These are phyloP conservation scores for Rubus parviflorus DNA, from an alignment of 306 rosid genomes.

Conservation along the genomic window DNA sequence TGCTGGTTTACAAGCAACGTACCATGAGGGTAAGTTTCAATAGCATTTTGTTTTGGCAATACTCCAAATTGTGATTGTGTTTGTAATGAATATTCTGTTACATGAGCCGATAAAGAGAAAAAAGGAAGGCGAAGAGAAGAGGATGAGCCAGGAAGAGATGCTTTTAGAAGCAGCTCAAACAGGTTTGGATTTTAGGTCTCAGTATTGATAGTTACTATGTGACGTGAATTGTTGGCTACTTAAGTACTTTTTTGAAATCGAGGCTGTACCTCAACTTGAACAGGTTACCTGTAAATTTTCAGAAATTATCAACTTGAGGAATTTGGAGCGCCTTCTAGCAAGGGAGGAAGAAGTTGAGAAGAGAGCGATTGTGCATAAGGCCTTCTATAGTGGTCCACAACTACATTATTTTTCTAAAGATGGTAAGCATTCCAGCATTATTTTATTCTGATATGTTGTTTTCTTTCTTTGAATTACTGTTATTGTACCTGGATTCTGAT, in stretches of 20 bases:
- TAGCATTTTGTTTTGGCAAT: neutral
- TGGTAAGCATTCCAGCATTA: slow-evolving; percentile 38
- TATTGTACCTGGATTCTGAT: neutral
- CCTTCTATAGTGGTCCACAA: slow-evolving; percentile 75
- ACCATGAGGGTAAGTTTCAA: slow-evolving; percentile 63
- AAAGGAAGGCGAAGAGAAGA: slow-evolving; percentile 94
- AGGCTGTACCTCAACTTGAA: slow-evolving; percentile 14
- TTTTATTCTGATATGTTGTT: neutral
- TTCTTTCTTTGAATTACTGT: neutral
- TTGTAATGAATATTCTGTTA: slow-evolving; percentile 8
- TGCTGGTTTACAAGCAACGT: slow-evolving; percentile 81
- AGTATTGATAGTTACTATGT: slow-evolving; percentile 9
- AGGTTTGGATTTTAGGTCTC: slow-evolving; percentile 42
- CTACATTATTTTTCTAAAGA: slow-evolving; percentile 60
- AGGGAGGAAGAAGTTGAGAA: too few species aligned
- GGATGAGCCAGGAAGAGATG: slow-evolving; percentile 94
- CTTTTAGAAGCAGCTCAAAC: slow-evolving; percentile 98
- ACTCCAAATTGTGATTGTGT: neutral
- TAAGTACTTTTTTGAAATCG: slow-evolving; percentile 12
- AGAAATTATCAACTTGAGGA: slow-evolving; percentile 91
- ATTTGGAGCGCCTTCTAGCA: slow-evolving; percentile 92
- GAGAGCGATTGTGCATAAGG: too few species aligned
- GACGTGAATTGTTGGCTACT: slow-evolving; percentile 15
- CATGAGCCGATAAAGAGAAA: slow-evolving; percentile 75
- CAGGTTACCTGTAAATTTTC: slow-evolving; percentile 31